Conservation (phyloP, 179 eudicot genomes). For the Silene noctiflora region DNA sequence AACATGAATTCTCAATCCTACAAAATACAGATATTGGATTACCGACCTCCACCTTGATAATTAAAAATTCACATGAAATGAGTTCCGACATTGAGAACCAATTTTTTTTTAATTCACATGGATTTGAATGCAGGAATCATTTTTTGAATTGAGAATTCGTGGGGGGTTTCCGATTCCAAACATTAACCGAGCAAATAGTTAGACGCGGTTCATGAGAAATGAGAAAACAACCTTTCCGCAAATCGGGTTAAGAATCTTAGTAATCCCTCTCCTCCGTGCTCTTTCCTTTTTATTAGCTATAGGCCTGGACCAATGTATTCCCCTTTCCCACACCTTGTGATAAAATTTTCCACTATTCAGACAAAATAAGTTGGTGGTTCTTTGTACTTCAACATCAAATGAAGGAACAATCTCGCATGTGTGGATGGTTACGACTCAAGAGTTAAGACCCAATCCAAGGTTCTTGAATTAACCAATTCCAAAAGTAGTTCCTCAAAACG, state of each 20-base stretch:
- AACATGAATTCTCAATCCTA: too few species aligned
- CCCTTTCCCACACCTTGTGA: background rate
- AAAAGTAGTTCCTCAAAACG: background rate
- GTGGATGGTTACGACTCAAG: background rate
- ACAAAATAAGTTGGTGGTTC: background rate
- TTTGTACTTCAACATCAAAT: background rate
- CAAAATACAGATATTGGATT: too few species aligned
- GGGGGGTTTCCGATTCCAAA: background rate
- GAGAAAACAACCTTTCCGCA: background rate
- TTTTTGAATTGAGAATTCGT: too few species aligned
- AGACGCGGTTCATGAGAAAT: background rate
- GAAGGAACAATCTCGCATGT: background rate
- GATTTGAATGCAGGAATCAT: background rate
- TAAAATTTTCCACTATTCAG: background rate
- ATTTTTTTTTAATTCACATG: background rate
- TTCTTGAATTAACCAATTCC: background rate
- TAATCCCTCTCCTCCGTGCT: background rate
- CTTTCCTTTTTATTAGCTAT: background rate
- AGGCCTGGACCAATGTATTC: too few species aligned
- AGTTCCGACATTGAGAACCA: background rate
- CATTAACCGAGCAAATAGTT: background rate
- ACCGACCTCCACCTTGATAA: too few species aligned
- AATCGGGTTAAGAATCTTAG: background rate
- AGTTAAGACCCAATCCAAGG: too few species aligned
- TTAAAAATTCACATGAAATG: too few species aligned